Percentiles rank a stretch among this genome's conserved stretches.
Evolutionary conservation across 2,329 filamentous ascomycete genomes (phyloP).

Genomic region (Cercospora janseana): DNA sequence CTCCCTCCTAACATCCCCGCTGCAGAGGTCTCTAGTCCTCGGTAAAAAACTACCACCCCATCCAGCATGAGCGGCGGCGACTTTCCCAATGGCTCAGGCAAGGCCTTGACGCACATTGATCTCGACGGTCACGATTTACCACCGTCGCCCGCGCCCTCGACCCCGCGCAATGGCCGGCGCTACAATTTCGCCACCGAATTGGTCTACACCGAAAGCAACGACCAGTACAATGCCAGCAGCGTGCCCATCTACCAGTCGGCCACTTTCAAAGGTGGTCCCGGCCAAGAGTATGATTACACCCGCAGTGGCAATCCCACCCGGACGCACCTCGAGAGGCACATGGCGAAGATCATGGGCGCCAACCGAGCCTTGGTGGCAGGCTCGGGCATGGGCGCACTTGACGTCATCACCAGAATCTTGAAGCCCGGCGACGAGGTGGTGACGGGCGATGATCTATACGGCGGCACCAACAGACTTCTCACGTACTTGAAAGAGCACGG

Average conservation of each 20-base stretch:
- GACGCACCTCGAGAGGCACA: slow-evolving; percentile 90
- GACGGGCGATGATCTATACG: slow-evolving; percentile 94
- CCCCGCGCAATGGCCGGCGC: slow-evolving; percentile 77
- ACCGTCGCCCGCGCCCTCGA: slow-evolving; percentile 89
- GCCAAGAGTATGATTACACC: slow-evolving; percentile 93
- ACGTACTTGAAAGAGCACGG: slow-evolving; percentile 88
- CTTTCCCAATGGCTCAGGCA: slow-evolving; percentile 40
- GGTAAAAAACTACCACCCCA: slow-evolving; percentile 34
- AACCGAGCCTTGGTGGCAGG: slow-evolving; percentile 87
- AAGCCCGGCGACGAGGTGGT: slow-evolving; percentile 94
- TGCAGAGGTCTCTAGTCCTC: slow-evolving; percentile 36
- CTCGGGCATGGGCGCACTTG: slow-evolving; percentile 94
- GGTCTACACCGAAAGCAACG: slow-evolving; percentile 91
- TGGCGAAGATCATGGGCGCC: slow-evolving; percentile 99
- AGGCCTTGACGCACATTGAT: slow-evolving; percentile 59
- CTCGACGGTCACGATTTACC: slow-evolving; percentile 81
- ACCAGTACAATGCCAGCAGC: slow-evolving; percentile 96
- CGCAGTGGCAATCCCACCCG: slow-evolving; percentile 95
- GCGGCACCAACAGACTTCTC: slow-evolving; percentile 87
- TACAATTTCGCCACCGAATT: slow-evolving; percentile 95
- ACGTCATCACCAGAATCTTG: slow-evolving; percentile 89
- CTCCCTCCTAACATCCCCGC: slow-evolving; percentile 25
- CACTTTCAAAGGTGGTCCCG: slow-evolving; percentile 89
- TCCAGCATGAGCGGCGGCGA: slow-evolving; percentile 31
- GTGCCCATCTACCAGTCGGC: slow-evolving; percentile 97